Base-by-base conservation (phyloP, 495 filamentous ascomycete genomes). In the Chaetomidium leptoderma region DNA sequence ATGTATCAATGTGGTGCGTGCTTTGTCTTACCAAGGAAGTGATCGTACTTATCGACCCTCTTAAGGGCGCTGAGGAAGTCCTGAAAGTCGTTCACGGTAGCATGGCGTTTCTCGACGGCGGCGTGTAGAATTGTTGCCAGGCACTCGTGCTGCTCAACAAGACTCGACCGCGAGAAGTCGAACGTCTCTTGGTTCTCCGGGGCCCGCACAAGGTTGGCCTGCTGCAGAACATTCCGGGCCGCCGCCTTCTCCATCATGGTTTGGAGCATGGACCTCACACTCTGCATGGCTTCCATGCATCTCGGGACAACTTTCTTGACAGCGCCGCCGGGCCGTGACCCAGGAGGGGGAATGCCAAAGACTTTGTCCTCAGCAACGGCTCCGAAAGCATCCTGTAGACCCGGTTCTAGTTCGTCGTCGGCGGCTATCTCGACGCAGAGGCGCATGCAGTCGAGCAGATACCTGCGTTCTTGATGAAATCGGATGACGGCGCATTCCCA, bases 141-240 rank as follows among this genome's bases (percentile, higher is more conserved):
- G 8, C 85, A 82, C 68, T 97, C 92, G 67, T 97, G 95, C 70
- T 97, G 92, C 64, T 87, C 81, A 16, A 81, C 80, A 29, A 97
- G 77, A 61, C 86, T 91, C 23, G 73, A 65, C 33, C 86, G 81
- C 63, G 95, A 85, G 62, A 86, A 82, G 55, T 88, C 84, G 32
- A 90, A 77, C 5, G 83, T 83, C 64, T 96, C 90, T 50, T 90
- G 83, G 9, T 73, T 71, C 63, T 96, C 90, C 53, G 79, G 76
- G 3, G 83, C 65, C 52, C 85, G 83, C 8, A 71, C 63, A 40
- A 81, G 70, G 23, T 78, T 76, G 16, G 70, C 70, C 58, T 85
- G 78, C 6, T 86, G 85, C 3, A 96, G 75, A 8, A 95, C 76
- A 6, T 83, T 78, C 7, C 83, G 79, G 37, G 86, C 88, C 36